Evolutionary conservation across 2,329 filamentous ascomycete species (phyloP), one percentile per base, ranked within the genome.

Genomic region (Curvularia hawaiiensis): DNA sequence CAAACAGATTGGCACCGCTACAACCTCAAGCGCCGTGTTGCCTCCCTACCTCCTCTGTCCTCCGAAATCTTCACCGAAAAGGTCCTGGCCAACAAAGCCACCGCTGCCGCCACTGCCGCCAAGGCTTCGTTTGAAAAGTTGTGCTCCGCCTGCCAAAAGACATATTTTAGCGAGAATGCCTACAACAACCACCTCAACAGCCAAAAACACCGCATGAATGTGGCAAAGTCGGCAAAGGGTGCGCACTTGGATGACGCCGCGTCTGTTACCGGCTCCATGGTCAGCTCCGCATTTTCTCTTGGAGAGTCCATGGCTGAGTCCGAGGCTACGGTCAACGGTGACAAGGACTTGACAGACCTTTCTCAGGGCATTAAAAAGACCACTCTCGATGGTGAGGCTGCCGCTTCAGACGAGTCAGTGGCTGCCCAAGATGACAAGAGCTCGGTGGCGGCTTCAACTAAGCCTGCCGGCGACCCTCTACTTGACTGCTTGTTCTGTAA

Each of bases 1-100:
- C 92, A 95, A 77, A 95, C 90, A 69, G 95, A 99, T 80, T 99
- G 95, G 95, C 94, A 99, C 77, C 89, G 95, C 64, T 97, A 97
- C 79, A 99, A 99, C 77, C 85, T 98, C 70, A 97, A 98, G 81
- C 91, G 95, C 67, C 89, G 93, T 70, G 90, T 98, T 55, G 92
- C 94, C 41, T 91, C 91, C 6, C 83, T 98, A 6, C 92, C 94
- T 30, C 93, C 95, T 3, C 91, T 98, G 48, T 88, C 92, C 7
- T 93, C 94, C 52, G 93, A 98, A 74, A 84, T 92, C 56, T 99
- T 98, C 77, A 92, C 92, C 69, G 95, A 98, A 69, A 98, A 98
- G 77, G 94, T 99, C 39, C 82, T 97, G 16, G 91, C 92, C 68
- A 94, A 93, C 63, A 92, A 96, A 73, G 93, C 93, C 28, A 87